Evolutionary conservation across 345 rosid species (phyloP).

Genomic region (Pugionium dolabratum): DNA sequence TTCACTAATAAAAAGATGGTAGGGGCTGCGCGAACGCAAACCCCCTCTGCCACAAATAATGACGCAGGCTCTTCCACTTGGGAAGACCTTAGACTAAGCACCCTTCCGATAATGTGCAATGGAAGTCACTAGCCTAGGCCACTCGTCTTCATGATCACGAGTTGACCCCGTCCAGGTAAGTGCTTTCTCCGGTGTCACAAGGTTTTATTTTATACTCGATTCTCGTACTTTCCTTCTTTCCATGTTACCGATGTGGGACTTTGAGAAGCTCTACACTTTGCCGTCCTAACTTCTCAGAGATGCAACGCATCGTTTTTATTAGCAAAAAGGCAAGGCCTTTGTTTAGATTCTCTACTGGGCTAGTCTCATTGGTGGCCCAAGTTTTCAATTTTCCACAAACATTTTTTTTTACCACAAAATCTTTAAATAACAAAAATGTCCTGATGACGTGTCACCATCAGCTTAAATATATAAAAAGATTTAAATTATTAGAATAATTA

Average conservation of each 20-base stretch:
- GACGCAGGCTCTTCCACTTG: constrained; percentile 59
- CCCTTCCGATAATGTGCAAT: constrained; percentile 41
- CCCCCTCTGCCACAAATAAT: constrained; percentile 59
- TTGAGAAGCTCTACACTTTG: neutral
- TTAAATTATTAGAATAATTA: too few species aligned
- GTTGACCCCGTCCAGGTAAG: constrained; percentile 51
- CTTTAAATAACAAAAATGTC: too few species aligned
- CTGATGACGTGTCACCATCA: too few species aligned
- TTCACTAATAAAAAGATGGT: neutral
- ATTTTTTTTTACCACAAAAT: too few species aligned
- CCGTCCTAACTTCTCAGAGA: neutral
- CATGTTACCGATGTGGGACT: constrained; percentile 28
- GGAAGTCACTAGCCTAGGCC: constrained; percentile 45
- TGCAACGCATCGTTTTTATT: neutral
- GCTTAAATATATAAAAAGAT: too few species aligned
- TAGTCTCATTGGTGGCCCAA: neutral
- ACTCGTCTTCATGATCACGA: constrained; percentile 37
- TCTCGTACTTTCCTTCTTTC: too few species aligned
- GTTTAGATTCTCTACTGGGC: constrained; percentile 8
- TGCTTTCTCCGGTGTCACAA: fast-evolving
- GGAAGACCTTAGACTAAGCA: constrained; percentile 47
- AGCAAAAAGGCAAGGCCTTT: too few species aligned
- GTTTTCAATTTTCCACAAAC: too few species aligned
- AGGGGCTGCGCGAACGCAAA: constrained; percentile 67
- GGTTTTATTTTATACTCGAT: neutral